Evolutionary conservation across 129 eudicot species (phyloP).

Genomic region (Helianthus tuberosus): DNA sequence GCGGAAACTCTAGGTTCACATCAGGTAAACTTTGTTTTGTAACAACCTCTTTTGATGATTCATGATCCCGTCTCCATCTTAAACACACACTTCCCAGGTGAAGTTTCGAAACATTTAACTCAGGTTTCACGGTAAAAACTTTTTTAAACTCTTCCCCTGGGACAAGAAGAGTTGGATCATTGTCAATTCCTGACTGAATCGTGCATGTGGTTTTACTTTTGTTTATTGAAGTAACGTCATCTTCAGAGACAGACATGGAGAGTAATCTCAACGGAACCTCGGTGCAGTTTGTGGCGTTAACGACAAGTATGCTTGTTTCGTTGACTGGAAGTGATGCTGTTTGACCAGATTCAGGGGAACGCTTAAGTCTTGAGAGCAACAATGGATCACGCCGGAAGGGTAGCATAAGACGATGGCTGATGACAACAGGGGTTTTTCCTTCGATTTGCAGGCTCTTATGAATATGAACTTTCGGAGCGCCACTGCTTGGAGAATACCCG

Average conservation of each 20-base stretch:
- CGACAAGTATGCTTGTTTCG: conserved; percentile 72
- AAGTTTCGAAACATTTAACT: conserved; percentile 36
- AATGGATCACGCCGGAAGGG: conserved; percentile 90
- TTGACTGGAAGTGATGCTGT: conserved; percentile 62
- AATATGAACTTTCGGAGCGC: conserved; percentile 71
- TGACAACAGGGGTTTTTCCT: conserved; percentile 75
- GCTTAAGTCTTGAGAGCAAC: conserved; percentile 66
- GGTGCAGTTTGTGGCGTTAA: conserved; percentile 75
- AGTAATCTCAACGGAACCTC: conserved; percentile 80
- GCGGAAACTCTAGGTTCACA: conserved; percentile 71
- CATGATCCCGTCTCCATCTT: conserved; percentile 70
- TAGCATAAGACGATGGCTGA: conserved; percentile 75
- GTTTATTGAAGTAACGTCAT: conserved; percentile 22
- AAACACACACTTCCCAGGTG: conserved; percentile 67
- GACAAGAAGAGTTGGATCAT: conserved; percentile 51
- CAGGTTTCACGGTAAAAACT: conserved; percentile 69
- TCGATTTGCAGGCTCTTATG: conserved; percentile 92
- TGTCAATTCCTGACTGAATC: conserved; percentile 37
- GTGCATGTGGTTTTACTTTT: conserved; percentile 34
- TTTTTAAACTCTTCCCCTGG: conserved; percentile 90
- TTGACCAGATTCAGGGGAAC: conserved; percentile 51
- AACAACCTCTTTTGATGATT: conserved; percentile 51
- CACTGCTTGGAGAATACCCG: conserved; percentile 69
- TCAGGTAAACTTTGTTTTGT: conserved; percentile 83
- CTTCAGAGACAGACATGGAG: conserved; percentile 60